Evolutionary conservation across 768 basidiomycete genomes (phyloP).

Genomic region (Udeniomyces megalosporus): DNA sequence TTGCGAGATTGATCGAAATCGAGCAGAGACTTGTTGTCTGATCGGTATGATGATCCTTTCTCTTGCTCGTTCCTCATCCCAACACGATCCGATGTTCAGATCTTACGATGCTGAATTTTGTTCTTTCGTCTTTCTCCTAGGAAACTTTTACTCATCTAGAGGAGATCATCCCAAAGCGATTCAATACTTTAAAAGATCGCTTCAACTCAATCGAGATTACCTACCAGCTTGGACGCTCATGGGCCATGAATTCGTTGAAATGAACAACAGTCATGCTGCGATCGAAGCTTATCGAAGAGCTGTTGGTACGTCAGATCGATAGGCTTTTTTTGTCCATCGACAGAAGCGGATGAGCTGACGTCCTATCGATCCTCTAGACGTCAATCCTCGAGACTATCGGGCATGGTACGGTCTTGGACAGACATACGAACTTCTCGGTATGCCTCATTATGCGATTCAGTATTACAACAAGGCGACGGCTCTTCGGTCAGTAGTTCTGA

Average conservation of each 20-base stretch:
- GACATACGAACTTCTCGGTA: slow-evolving; percentile 87
- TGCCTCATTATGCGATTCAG: slow-evolving; percentile 89
- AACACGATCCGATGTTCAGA: no score
- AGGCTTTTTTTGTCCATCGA: not conserved
- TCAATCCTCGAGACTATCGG: slow-evolving; percentile 89
- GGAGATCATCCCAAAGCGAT: slow-evolving; percentile 91
- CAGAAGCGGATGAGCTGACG: not conserved
- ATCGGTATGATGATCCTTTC: slow-evolving; percentile 75
- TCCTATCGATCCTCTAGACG: slow-evolving; percentile 39
- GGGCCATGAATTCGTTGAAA: slow-evolving; percentile 97
- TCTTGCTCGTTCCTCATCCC: not conserved
- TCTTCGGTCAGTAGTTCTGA: slow-evolving; percentile 42
- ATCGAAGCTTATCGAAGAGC: slow-evolving; percentile 95
- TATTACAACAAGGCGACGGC: slow-evolving; percentile 95
- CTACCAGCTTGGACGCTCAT: slow-evolving; percentile 96
- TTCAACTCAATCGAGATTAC: slow-evolving; percentile 87
- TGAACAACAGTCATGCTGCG: slow-evolving; percentile 98
- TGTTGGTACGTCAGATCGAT: slow-evolving; percentile 48
- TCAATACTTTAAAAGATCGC: slow-evolving; percentile 82
- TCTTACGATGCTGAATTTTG: not conserved
- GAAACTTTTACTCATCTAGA: slow-evolving; percentile 91
- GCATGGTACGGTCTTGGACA: slow-evolving; percentile 99
- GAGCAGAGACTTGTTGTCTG: slow-evolving; percentile 90
- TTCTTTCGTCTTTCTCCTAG: slow-evolving; percentile 36
- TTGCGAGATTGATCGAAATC: slow-evolving; percentile 69